Evolutionary conservation across 2,329 filamentous ascomycete species (phyloP), one percentile per base, ranked within the genome.

Genomic region (Tolypocladium inflatum): DNA sequence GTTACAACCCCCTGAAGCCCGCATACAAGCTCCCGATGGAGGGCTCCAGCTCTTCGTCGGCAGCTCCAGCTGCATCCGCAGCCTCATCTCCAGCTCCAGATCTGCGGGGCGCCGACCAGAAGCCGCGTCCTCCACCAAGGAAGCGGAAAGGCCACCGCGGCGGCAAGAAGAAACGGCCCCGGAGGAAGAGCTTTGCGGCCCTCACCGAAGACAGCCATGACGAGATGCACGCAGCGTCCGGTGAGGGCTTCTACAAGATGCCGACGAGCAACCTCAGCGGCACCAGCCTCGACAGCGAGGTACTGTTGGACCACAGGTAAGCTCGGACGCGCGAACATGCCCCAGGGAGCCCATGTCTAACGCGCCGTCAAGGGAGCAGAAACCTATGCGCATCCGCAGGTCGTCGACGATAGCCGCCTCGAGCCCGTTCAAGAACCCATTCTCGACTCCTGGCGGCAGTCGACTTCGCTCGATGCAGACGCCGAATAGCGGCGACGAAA

Each of bases 231-330:
- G 64, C 68, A 26, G 65, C 68, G 39, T 61, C 70, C 17, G 63
- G 71, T 58, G 69, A 76, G 59, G 75, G 72, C 52, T 79, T 84
- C 68, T 83, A 83, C 67, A 70, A 76, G 63, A 69, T 80, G 59
- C 72, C 76, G 55, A 68, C 77, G 9, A 73, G 76, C 51, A 90
- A 89, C 68, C 69, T 86, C 62, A 97, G 93, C 74, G 86, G 82
- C 65, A 91, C 89, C 1, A 97, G 93, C 71, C 77, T 97, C 62
- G 93, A 97, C 64, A 97, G 91, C 71, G 88, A 96, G 69, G 87
- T 84, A 9, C 76, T 97, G 64, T 77, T 97, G 21, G 93, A 97
- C 73, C 93, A 97, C 72, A 84, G 91, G 85, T 89, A 74, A 61
- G 75, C 62, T 17, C 33, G 39, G 42, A 30, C 15, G 10, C 13